Evolutionary conservation across 2,329 filamentous ascomycete genomes (phyloP).

Genomic region (Sclerotinia subarctica): DNA sequence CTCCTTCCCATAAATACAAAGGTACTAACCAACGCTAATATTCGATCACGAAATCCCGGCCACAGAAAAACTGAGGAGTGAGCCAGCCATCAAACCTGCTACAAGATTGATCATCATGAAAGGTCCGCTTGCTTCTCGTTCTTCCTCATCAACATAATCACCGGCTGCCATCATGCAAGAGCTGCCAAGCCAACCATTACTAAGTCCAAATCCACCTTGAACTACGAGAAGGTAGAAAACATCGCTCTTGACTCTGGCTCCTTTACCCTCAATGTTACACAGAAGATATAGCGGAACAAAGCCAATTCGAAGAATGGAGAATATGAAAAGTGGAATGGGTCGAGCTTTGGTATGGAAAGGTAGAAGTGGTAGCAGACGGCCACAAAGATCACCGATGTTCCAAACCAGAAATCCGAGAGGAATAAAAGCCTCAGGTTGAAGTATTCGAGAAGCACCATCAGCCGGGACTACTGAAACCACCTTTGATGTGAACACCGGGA

Average conservation of each 20-base stretch:
- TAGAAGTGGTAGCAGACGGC: constrained; percentile 65
- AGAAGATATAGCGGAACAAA: constrained; percentile 85
- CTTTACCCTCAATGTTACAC: constrained; percentile 80
- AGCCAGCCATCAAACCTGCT: constrained; percentile 77
- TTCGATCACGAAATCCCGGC: constrained; percentile 39
- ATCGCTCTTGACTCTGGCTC: constrained; percentile 74
- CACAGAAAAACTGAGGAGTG: constrained; percentile 79
- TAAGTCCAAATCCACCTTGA: constrained; percentile 78
- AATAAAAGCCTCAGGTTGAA: constrained; percentile 77
- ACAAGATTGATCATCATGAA: constrained; percentile 96
- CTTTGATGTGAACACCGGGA: constrained; percentile 83
- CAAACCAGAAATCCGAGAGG: constrained; percentile 88
- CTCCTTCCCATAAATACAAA: constrained; percentile 11
- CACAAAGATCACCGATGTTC: constrained; percentile 83
- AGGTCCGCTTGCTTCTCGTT: constrained; percentile 83
- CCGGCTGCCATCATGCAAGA: constrained; percentile 88
- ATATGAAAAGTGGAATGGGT: constrained; percentile 64
- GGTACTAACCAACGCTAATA: constrained; percentile 1
- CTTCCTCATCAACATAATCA: constrained; percentile 75
- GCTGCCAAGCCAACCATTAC: constrained; percentile 83
- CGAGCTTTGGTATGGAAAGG: constrained; percentile 56
- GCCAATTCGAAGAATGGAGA: constrained; percentile 61
- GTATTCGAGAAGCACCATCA: constrained; percentile 51
- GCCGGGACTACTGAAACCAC: constrained; percentile 50
- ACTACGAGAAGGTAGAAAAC: constrained; percentile 83